phyloP scores from a whole-genome alignment of 306 rosid species.

The Cucurbita moschata region DNA sequence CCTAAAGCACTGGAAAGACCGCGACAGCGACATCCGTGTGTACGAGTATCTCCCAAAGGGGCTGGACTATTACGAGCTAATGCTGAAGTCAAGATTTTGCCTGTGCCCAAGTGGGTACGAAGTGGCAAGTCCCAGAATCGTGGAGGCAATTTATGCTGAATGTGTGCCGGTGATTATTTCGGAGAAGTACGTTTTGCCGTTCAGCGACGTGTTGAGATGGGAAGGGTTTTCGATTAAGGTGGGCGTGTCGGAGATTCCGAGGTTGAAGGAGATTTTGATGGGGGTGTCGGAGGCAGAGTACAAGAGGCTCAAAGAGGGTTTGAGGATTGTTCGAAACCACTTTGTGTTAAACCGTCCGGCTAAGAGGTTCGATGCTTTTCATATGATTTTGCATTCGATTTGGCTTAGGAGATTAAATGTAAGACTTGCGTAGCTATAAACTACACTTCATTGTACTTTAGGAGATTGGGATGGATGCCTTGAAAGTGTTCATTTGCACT shows the following conservation, averaged over 20 bases:
- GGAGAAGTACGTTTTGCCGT: neutral
- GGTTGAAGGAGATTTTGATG: neutral
- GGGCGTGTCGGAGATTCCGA: neutral
- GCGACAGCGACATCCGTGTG: slow-evolving; percentile 27
- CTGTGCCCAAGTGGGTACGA: slow-evolving; percentile 81
- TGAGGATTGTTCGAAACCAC: neutral
- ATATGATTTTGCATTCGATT: slow-evolving; percentile 8
- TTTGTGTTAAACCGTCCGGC: slow-evolving; percentile 5
- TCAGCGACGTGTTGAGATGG: slow-evolving; percentile 9
- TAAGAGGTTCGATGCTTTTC: slow-evolving; percentile 5
- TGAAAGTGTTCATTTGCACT: neutral
- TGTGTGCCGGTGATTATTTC: slow-evolving; percentile 8
- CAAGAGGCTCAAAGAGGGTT: neutral
- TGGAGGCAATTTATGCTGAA: slow-evolving; percentile 39
- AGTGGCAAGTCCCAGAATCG: slow-evolving; percentile 81
- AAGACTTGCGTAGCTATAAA: neutral
- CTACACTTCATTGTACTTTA: too few relatives aligned
- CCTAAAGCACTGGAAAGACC: slow-evolving; percentile 45
- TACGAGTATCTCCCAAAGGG: slow-evolving; percentile 54
- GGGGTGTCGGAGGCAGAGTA: neutral
- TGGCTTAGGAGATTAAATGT: slow-evolving; percentile 10
- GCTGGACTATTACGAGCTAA: slow-evolving; percentile 42
- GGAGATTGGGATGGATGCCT: neutral
- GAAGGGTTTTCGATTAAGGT: neutral
- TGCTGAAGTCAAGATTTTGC: slow-evolving; percentile 66